Evolutionary conservation across 1,139 yeast genomes (phyloP).

Genomic region (Blastobotrys raffinosifermentans): DNA sequence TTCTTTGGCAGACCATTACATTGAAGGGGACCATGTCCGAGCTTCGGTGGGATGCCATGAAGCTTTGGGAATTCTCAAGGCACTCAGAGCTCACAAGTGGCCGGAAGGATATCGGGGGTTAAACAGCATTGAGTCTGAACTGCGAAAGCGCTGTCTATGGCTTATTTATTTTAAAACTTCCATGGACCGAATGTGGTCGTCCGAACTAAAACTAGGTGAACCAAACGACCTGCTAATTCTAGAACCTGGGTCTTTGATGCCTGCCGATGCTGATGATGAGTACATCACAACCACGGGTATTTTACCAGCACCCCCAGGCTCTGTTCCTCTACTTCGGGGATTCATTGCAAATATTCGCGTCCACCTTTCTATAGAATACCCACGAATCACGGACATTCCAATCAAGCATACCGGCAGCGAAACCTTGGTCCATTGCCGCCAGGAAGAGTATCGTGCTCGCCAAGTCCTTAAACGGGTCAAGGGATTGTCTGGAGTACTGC

Average conservation of each 20-base stretch:
- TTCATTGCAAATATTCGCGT: conserved; percentile 9
- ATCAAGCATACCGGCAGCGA: neutral
- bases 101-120: conserved; percentile 10
- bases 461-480: conserved; percentile 6
- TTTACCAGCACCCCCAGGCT: conserved; percentile 6
- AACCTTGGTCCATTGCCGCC: neutral
- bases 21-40: conserved; percentile 10
- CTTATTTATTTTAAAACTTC: conserved; percentile 6
- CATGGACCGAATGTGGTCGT: conserved; percentile 6
- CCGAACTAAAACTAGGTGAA: conserved; percentile 1
- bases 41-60: conserved; percentile 5
- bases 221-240: conserved; percentile 3
- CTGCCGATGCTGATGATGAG: conserved; percentile 10
- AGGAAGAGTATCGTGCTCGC: conserved; percentile 4
- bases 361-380: conserved; percentile 8
- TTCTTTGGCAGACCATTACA: conserved; percentile 9
- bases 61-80: conserved; percentile 7
- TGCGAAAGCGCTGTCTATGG: conserved; percentile 8
- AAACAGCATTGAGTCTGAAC: conserved; percentile 8
- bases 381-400: neutral
- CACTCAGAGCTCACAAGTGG: conserved; percentile 9
- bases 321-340: conserved; percentile 7
- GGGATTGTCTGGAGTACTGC: conserved; percentile 4
- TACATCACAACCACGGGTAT: conserved; percentile 6
- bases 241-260: conserved; percentile 4